Conservation (phyloP, 768 basidiomycete species). For the Suillus luteus region DNA sequence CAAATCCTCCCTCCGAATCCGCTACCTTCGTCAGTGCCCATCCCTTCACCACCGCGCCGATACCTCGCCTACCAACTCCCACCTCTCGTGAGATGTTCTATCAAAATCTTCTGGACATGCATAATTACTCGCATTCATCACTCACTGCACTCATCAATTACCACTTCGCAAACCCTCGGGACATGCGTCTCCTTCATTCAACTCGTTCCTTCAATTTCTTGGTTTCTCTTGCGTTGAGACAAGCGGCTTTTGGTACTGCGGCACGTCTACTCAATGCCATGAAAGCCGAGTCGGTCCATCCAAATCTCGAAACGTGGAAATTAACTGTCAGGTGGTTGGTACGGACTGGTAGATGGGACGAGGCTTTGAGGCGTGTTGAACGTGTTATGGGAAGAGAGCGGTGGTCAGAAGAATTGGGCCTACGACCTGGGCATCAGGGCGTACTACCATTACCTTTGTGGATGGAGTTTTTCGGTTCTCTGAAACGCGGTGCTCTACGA, state of each 20-base stretch:
- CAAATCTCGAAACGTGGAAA: conserved; percentile 57
- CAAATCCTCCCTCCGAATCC: conserved; percentile 14
- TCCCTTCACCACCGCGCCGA: conserved; percentile 9
- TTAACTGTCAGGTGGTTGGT: conserved; percentile 60
- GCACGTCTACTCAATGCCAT: conserved; percentile 49
- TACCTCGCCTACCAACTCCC: conserved; percentile 29
- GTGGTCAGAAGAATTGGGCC: conserved; percentile 16
- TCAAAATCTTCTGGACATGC: conserved; percentile 28
- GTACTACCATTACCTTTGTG: conserved; percentile 51
- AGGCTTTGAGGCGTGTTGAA: conserved; percentile 53
- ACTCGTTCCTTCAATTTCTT: conserved; percentile 47
- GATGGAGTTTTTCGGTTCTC: conserved; percentile 59
- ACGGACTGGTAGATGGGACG: conserved; percentile 54
- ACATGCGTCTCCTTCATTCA: conserved; percentile 30
- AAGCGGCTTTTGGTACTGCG: conserved; percentile 49
- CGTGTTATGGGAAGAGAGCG: conserved; percentile 17
- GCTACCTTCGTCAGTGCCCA: conserved; percentile 10
- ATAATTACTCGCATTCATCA: conserved; percentile 21
- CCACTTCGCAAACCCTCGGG: conserved; percentile 28
- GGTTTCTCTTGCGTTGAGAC: conserved; percentile 51
- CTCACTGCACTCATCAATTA: conserved; percentile 24
- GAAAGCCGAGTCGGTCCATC: conserved; percentile 41
- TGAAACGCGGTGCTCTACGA: conserved; percentile 39
- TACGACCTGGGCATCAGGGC: conserved; percentile 6
- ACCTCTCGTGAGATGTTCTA: conserved; percentile 38